Percentiles rank a stretch among this genome's conserved stretches.
These are phyloP conservation scores for Colletotrichum gloeosporioides DNA, from an alignment of 2,329 filamentous ascomycete species.

Conservation along the genomic window DNA sequence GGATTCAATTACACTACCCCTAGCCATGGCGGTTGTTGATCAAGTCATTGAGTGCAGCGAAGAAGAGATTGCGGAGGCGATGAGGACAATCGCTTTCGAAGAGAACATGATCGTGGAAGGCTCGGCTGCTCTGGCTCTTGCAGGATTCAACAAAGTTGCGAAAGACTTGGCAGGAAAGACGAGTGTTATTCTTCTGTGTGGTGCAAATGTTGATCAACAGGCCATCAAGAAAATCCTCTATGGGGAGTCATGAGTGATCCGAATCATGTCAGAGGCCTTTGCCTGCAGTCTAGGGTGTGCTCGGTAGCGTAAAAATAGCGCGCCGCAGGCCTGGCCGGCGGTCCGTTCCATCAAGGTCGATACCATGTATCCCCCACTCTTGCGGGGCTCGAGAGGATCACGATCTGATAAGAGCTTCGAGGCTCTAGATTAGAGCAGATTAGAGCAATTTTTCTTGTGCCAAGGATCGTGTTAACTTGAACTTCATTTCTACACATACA, in stretches of 20 bases:
- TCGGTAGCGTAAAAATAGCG: not conserved
- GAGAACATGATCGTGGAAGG: constrained; percentile 31
- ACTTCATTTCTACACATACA: not conserved
- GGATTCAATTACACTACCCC: constrained; percentile 25
- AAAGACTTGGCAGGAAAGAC: constrained; percentile 13
- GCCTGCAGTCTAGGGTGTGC: not conserved
- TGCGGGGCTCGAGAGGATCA: not conserved
- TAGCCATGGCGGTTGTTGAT: constrained; percentile 26
- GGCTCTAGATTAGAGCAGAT: not conserved
- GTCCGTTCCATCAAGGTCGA: not conserved
- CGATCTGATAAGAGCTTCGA: not conserved
- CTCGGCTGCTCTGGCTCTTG: constrained; percentile 26
- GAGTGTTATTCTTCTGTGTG: constrained; percentile 25
- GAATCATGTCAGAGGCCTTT: not conserved
- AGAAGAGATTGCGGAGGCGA: constrained; percentile 16
- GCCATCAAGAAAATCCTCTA: not conserved
- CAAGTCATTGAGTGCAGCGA: constrained; percentile 26
- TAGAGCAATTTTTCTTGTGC: not conserved
- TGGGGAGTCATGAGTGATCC: not conserved
- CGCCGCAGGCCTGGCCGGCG: not conserved
- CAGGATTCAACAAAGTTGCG: constrained; percentile 25
- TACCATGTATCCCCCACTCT: not conserved
- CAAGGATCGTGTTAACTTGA: not conserved
- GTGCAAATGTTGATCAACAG: constrained; percentile 18
- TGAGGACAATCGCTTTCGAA: constrained; percentile 22